Base-by-base conservation (phyloP, 1,284 basidiomycete species). In the Microbotryum scabiosae region DNA sequence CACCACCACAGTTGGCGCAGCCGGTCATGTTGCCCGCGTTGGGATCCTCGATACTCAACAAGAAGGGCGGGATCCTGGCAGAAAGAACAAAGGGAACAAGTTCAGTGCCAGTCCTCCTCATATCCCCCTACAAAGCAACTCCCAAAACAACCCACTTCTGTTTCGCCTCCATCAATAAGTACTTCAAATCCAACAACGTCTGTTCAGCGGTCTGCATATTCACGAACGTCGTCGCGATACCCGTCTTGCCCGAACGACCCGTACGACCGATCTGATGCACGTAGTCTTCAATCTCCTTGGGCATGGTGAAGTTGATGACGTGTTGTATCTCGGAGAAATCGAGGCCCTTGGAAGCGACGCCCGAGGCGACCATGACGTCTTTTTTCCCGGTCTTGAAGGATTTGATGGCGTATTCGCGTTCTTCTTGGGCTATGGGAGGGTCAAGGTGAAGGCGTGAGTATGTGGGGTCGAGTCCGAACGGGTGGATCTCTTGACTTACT, bases 191-290 rank as follows among this genome's bases (percentile, higher is more conserved):
- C 64, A 98, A 77, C 52, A 98, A 77, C 1, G 94, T 98, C 78
- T 97, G 93, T 74, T 98, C 93, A 0, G 87, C 82, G 3, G 93
- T 96, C 72, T 89, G 90, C 85, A 93, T 92, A 74, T 98, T 98
- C 60, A 98, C 90, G 75, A 99, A 98, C n/a, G 96, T 96, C 25
- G 96, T 98, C n/a, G 96, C 96, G 58, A 97, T 92, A 65, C 96
- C 96, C 1, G 94, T 98, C 75, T 97, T 97, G 26, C 96, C 96
- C 65, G 88, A 91, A 67, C 96, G 85, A 58, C 96, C 96, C 2
- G 96, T 99, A 69, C 96, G 87, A 26, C 96, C 96, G 69, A 98
- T 97, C 76, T 97, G 93, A 79, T 98, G 96, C 36, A 96, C 91
- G 71, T 93, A 93, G 74, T 94, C 91, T 77, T 72, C 96, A 62